A percentile compares a stretch with the other conserved stretches of the same genome.
phyloP scores from a whole-genome alignment of 352 stramenopile species.

The Phytophthora cajani region DNA sequence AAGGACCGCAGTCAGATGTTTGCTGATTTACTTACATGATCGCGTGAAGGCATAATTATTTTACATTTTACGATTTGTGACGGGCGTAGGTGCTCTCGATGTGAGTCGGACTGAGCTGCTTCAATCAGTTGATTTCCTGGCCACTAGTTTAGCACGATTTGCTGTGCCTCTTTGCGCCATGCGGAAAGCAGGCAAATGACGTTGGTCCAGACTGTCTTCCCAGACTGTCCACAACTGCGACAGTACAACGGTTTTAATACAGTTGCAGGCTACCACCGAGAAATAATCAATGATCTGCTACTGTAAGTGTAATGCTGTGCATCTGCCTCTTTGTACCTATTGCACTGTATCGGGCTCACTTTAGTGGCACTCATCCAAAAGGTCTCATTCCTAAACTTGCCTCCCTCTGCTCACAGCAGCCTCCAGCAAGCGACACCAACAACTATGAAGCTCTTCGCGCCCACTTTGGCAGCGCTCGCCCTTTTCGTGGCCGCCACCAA shows the following conservation, averaged over 20 bases:
- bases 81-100: no score
- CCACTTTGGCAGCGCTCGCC: constrained; percentile 1
- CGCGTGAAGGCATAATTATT: no score
- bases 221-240: not conserved
- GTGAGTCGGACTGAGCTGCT: no score
- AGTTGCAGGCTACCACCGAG: not conserved
- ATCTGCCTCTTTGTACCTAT: not conserved
- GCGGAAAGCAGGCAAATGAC: not conserved
- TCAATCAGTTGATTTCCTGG: not conserved
- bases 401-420: not conserved
- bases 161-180: not conserved
- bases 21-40: no score
- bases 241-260: not conserved
- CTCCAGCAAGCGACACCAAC: not conserved
- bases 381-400: constrained; percentile 13
- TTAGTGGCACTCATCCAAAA: no score
- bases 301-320: not conserved
- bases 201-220: not conserved
- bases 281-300: not conserved
- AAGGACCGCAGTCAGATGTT: no score
- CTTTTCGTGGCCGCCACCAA: not conserved
- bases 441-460: constrained; percentile 8
- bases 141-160: not conserved
- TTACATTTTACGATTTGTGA: no score
- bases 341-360: not conserved